These are phyloP conservation scores for Fusarium metavorans DNA, from an alignment of 2,329 filamentous ascomycete species.

Conservation along the genomic window DNA sequence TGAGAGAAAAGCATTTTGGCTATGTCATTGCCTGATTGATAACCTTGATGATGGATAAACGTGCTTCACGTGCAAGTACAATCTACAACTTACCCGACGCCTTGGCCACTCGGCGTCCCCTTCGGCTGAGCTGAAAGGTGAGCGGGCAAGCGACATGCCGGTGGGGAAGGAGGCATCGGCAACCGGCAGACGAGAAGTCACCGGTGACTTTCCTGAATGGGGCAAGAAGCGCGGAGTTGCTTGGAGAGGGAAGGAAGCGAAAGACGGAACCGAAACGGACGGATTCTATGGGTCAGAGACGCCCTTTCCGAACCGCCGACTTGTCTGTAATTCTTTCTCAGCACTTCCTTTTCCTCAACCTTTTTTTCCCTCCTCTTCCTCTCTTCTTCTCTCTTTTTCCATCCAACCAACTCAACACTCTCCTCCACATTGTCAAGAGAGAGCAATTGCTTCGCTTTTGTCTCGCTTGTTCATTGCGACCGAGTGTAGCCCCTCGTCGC, in stretches of 20 bases:
- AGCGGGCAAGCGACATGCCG: not conserved
- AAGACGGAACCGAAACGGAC: conserved; percentile 39
- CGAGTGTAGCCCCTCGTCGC: conserved; percentile 27
- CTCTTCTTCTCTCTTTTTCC: not conserved
- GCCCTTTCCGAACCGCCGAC: conserved; percentile 42
- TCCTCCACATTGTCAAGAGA: not conserved
- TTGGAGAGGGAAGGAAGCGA: conserved; percentile 14
- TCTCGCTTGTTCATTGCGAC: conserved; percentile 28
- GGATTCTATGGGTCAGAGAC: conserved; percentile 40
- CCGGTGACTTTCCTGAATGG: conserved; percentile 27
- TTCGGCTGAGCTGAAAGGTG: conserved; percentile 4
- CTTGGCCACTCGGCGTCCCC: conserved; percentile 8
- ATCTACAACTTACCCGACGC: not conserved
- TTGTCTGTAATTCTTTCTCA: conserved; percentile 14
- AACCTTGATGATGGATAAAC: not conserved
- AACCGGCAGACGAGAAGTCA: conserved; percentile 20
- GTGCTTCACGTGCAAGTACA: conserved; percentile 13
- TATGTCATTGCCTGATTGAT: not conserved
- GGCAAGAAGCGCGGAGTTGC: conserved; percentile 30
- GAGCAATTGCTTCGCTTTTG: conserved; percentile 31
- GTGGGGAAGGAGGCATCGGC: conserved; percentile 12
- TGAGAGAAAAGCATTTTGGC: not conserved
- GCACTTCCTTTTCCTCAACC: conserved; percentile 27
- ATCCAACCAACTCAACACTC: not conserved
- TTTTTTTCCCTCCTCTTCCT: conserved; percentile 18